These are phyloP conservation scores for Capsaspora owczarzaki DNA, from an alignment of 78 protist species.

Conservation along the genomic window DNA sequence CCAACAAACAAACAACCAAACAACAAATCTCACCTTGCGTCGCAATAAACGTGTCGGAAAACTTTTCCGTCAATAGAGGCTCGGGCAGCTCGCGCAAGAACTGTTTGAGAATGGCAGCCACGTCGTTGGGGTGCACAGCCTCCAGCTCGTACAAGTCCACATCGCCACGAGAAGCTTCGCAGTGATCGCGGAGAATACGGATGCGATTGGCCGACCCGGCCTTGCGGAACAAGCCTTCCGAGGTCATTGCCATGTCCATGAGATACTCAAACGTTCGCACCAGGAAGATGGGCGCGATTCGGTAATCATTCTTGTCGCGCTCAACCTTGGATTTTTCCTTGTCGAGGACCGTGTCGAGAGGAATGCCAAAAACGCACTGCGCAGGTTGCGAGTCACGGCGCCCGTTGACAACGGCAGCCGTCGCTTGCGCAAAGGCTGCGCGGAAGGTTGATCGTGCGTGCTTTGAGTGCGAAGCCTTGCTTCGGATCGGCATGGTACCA, in stretches of 20 bases:
- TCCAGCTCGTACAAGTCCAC: background rate
- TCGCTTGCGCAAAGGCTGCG: background rate
- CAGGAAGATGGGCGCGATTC: background rate
- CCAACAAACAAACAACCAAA: background rate
- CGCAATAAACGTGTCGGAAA: background rate
- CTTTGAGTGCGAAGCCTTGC: background rate
- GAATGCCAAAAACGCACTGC: background rate
- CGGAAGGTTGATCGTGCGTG: too few relatives aligned
- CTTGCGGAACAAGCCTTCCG: background rate
- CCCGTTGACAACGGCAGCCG: background rate
- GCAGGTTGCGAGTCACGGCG: background rate
- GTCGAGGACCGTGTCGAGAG: background rate
- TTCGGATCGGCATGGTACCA: background rate
- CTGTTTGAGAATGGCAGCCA: background rate
- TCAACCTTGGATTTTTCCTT: too few relatives aligned
- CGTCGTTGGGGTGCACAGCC: background rate
- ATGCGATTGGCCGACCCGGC: background rate
- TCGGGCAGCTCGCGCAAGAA: background rate
- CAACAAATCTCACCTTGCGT: background rate
- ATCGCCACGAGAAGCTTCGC: background rate
- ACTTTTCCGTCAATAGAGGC: background rate
- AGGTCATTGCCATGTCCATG: background rate
- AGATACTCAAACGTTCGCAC: background rate
- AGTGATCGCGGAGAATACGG: background rate
- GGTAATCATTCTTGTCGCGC: background rate